phyloP scores from a whole-genome alignment of 331 rosid genomes.

The Malus hybrid region DNA sequence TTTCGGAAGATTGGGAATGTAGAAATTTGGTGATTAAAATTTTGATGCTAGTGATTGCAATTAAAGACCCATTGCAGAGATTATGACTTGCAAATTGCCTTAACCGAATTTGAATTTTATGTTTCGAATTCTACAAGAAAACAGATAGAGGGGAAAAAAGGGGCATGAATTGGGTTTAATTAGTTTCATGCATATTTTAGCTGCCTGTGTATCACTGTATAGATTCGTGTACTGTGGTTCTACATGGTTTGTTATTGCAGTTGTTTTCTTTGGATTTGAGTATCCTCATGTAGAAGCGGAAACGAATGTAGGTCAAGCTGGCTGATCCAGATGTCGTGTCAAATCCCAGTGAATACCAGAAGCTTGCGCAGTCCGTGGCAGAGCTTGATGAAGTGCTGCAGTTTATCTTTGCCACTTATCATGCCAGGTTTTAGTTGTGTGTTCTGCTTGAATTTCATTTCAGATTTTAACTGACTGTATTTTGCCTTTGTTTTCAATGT shows the following conservation, averaged over 20 bases:
- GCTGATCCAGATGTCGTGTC: slow-evolving; percentile 85
- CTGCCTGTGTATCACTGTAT: too few relatives aligned
- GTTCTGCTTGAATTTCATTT: not conserved
- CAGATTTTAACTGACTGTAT: not conserved
- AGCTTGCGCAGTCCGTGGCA: slow-evolving; percentile 78
- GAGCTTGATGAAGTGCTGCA: slow-evolving; percentile 72
- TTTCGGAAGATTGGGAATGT: not conserved
- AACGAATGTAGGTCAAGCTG: slow-evolving; percentile 61
- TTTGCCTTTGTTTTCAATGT: slow-evolving; percentile 5
- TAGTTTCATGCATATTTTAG: not conserved
- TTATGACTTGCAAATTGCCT: not conserved
- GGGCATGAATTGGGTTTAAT: not conserved
- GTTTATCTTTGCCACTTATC: not conserved
- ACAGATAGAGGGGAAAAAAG: not conserved
- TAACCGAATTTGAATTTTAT: not conserved
- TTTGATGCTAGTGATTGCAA: not conserved
- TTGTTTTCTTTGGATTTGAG: not conserved
- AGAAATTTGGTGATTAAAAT: not conserved
- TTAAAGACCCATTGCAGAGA: not conserved
- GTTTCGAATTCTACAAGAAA: not conserved
- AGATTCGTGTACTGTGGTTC: not conserved
- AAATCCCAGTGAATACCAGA: slow-evolving; percentile 84
- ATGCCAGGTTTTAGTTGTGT: not conserved
- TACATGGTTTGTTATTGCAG: not conserved
- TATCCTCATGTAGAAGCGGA: not conserved